Conservation (phyloP, 768 basidiomycete genomes). For the Russula sp. region DNA sequence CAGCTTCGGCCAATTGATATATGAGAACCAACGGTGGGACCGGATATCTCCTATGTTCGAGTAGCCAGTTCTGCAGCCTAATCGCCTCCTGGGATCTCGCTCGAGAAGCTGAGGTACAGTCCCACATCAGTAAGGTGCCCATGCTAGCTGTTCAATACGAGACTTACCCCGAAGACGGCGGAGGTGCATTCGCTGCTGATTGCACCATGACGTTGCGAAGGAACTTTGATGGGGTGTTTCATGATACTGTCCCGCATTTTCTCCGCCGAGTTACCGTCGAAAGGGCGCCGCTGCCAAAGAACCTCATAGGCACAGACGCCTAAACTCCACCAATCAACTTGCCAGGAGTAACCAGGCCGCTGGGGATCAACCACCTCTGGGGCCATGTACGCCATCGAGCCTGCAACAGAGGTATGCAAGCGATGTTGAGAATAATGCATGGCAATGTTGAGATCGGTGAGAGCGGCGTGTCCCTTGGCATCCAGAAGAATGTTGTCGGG, state of each 20-base stretch:
- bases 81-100: constrained; percentile 64
- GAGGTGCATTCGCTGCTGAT: constrained; percentile 61
- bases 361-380: constrained; percentile 74
- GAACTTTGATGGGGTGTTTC: constrained; percentile 69
- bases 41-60: constrained; percentile 74
- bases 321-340: constrained; percentile 94
- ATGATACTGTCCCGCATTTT: constrained; percentile 84
- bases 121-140: background rate
- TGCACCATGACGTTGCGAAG: constrained; percentile 38
- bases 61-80: constrained; percentile 70
- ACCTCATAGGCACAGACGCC: constrained; percentile 88
- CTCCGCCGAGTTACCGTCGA: constrained; percentile 84
- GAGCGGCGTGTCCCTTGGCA: constrained; percentile 86
- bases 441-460: constrained; percentile 99
- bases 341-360: constrained; percentile 88
- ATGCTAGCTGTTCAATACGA: background rate
- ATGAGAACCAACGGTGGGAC: constrained; percentile 76
- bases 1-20: constrained; percentile 74
- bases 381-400: constrained; percentile 99
- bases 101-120: constrained; percentile 61
- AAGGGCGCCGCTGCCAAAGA: constrained; percentile 75
- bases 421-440: constrained; percentile 93
- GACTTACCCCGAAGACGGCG: constrained; percentile 59
- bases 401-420: constrained; percentile 87
- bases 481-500: constrained; percentile 97